phyloP scores from a whole-genome alignment of 1,284 basidiomycete genomes.

The Puccinia horiana region DNA sequence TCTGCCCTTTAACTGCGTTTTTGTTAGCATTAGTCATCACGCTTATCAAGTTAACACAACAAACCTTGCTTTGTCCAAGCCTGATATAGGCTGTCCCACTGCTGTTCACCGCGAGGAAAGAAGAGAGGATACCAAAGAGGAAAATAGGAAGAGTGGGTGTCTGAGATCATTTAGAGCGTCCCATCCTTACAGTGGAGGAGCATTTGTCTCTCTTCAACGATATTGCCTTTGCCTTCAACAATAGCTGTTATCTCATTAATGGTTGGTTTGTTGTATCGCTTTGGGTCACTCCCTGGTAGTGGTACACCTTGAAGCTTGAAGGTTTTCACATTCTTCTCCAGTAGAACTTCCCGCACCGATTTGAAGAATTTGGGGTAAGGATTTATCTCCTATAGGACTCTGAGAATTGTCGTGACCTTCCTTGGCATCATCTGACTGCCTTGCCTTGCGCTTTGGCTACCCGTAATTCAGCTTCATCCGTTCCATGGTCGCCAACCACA shows the following conservation, averaged over 20 bases:
- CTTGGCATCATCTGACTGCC: not conserved
- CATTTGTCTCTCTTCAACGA: not conserved
- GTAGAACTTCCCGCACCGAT: not conserved
- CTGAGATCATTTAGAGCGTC: not conserved
- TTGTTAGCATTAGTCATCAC: no score
- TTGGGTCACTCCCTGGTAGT: not conserved
- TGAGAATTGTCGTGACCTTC: not conserved
- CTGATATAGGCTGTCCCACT: not conserved
- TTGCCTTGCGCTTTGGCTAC: not conserved
- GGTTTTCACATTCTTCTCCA: not conserved
- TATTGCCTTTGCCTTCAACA: not conserved
- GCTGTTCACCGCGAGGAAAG: not conserved
- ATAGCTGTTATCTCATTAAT: not conserved
- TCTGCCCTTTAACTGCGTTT: no score
- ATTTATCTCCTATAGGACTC: not conserved
- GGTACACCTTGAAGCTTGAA: not conserved
- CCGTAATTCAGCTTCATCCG: not conserved
- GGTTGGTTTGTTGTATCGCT: not conserved
- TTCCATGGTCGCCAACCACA: not conserved
- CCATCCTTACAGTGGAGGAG: not conserved
- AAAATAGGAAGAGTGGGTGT: not conserved
- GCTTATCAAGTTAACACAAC: no score
- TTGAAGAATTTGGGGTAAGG: not conserved
- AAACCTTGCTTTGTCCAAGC: not conserved
- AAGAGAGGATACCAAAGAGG: not conserved